These are phyloP conservation scores for Paraphaeosphaeria sporulosa DNA, from an alignment of 2,329 filamentous ascomycete species.

Conservation along the genomic window DNA sequence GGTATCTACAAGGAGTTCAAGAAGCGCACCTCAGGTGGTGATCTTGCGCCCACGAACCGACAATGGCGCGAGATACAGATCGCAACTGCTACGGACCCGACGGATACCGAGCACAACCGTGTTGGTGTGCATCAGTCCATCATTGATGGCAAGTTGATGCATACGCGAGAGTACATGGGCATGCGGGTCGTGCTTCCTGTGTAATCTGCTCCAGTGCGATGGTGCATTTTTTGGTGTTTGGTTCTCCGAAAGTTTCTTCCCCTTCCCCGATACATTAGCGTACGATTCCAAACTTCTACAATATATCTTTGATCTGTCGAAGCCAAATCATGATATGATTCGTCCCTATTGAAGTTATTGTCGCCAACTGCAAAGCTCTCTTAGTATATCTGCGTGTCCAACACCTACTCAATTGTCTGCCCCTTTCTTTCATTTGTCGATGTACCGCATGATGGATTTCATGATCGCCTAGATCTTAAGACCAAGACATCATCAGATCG, in stretches of 20 bases:
- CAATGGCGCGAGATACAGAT: constrained; percentile 36
- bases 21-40: constrained; percentile 27
- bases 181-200: constrained; percentile 34
- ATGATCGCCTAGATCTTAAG: too few relatives aligned
- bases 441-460: too few relatives aligned
- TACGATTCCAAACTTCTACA: too few relatives aligned
- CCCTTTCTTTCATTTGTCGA: too few relatives aligned
- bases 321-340: too few relatives aligned
- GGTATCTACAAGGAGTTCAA: constrained; percentile 32
- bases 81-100: constrained; percentile 31
- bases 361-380: too few relatives aligned
- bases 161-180: constrained; percentile 33
- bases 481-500: too few relatives aligned
- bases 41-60: constrained; percentile 27
- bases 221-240: neutral
- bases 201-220: constrained; percentile 1
- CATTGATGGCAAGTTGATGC: constrained; percentile 33
- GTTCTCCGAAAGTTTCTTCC: neutral
- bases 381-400: too few relatives aligned
- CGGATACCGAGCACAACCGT: constrained; percentile 30
- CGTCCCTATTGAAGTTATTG: too few relatives aligned
- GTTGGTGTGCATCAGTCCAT: constrained; percentile 33
- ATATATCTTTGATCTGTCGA: too few relatives aligned
- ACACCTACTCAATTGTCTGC: too few relatives aligned
- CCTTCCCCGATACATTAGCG: neutral